phyloP scores from a whole-genome alignment of 805 yeast species.

The Wickerhamiella musiphila region DNA sequence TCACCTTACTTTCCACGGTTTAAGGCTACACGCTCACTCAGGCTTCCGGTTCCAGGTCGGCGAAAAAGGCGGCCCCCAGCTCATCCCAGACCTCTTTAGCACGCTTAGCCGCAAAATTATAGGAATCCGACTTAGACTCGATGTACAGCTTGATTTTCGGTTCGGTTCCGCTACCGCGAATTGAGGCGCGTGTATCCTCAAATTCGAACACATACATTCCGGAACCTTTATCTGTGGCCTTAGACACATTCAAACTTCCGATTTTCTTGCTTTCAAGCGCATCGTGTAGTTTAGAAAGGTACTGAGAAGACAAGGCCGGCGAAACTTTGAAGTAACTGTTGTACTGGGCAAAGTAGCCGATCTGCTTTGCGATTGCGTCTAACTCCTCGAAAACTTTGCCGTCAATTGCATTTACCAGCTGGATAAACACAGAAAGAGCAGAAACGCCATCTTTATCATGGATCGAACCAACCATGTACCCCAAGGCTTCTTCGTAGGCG shows the following conservation, averaged over 20 bases:
- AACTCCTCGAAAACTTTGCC: constrained; percentile 34
- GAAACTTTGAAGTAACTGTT: constrained; percentile 71
- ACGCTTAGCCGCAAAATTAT: constrained; percentile 28
- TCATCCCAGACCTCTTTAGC: constrained; percentile 55
- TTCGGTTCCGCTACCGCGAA: constrained; percentile 92
- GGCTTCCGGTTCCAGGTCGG: neutral
- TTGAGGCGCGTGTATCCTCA: constrained; percentile 52
- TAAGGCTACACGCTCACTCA: neutral
- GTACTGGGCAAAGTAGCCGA: constrained; percentile 69
- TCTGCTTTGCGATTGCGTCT: constrained; percentile 38
- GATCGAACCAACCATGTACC: constrained; percentile 61
- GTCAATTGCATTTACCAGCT: constrained; percentile 40
- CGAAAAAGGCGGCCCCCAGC: constrained; percentile 55
- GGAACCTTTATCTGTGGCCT: constrained; percentile 70
- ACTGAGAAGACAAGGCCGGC: constrained; percentile 30
- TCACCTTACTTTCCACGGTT: too few relatives aligned
- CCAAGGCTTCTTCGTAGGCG: constrained; percentile 92
- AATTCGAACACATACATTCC: constrained; percentile 73
- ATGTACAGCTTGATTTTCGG: constrained; percentile 86
- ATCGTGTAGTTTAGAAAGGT: constrained; percentile 39
- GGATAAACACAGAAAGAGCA: constrained; percentile 61
- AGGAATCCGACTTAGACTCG: constrained; percentile 46
- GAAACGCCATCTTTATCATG: constrained; percentile 89
- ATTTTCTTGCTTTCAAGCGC: constrained; percentile 28
- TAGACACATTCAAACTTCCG: constrained; percentile 38